Conservation (phyloP, 345 rosid species). For the Ceriops decandra region DNA sequence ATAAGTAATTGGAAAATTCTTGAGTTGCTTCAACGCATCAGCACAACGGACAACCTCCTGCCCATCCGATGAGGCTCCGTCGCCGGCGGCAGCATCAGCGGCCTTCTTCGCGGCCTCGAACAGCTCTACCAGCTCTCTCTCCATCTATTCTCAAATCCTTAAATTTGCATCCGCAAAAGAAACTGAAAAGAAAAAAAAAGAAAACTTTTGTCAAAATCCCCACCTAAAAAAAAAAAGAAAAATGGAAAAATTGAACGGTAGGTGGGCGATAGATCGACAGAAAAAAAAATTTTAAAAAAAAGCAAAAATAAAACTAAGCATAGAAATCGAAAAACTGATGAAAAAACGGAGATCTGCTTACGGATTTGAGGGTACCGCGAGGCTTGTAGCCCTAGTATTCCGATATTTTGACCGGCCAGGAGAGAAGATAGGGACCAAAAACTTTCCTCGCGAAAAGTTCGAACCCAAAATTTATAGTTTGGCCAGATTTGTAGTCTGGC, state of each 20-base stretch:
- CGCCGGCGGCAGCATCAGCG: slow-evolving; percentile 66
- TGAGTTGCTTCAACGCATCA: slow-evolving; percentile 63
- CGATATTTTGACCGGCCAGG: not conserved
- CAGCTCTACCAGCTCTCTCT: slow-evolving; percentile 68
- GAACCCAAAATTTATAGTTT: no score
- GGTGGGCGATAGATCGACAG: not conserved
- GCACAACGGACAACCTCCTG: slow-evolving; percentile 77
- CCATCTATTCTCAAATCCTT: slow-evolving; percentile 40
- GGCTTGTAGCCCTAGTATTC: not conserved
- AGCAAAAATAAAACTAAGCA: not conserved
- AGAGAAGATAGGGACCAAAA: not conserved
- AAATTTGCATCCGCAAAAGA: not conserved
- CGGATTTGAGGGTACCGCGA: not conserved
- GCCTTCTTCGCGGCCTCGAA: slow-evolving; percentile 87
- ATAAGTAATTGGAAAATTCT: slow-evolving; percentile 56
- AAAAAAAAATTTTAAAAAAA: not conserved
- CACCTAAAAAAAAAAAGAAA: not conserved
- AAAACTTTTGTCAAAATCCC: not conserved
- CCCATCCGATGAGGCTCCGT: slow-evolving; percentile 38
- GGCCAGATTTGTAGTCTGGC: no score
- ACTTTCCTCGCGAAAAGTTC: no score
- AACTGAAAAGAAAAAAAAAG: not conserved
- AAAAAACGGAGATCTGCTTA: not conserved
- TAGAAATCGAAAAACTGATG: no score
- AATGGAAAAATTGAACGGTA: not conserved